phyloP scores from a whole-genome alignment of 2,329 filamentous ascomycete species.

The Catunica adiposa region DNA sequence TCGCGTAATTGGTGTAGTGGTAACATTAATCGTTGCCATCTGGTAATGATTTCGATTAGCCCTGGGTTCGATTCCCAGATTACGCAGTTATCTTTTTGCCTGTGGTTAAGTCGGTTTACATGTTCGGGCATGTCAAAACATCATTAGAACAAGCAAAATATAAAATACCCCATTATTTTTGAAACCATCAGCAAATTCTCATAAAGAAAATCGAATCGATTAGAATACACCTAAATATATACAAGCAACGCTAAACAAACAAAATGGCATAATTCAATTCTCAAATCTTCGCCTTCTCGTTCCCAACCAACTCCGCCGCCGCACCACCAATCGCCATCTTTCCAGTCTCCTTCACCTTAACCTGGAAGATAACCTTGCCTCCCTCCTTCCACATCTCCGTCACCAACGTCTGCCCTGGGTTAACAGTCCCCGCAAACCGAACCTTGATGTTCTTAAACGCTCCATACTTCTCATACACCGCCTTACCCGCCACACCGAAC shows the following conservation, averaged over 20 bases:
- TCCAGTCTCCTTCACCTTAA: constrained; percentile 80
- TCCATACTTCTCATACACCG: constrained; percentile 71
- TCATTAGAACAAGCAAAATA: background rate
- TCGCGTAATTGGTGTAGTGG: background rate
- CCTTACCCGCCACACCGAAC: constrained; percentile 83
- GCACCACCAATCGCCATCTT: constrained; percentile 73
- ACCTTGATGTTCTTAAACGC: constrained; percentile 84
- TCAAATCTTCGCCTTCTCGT: constrained; percentile 12
- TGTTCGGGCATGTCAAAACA: too few species aligned
- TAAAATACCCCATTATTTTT: background rate
- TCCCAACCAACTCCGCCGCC: constrained; percentile 51
- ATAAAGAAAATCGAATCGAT: background rate
- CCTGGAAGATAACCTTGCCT: constrained; percentile 65
- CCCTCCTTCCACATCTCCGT: constrained; percentile 93
- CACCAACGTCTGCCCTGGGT: constrained; percentile 75
- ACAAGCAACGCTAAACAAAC: background rate
- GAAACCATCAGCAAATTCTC: background rate
- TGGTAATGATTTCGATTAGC: constrained; percentile 2
- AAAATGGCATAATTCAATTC: too few species aligned
- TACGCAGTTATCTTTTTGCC: background rate
- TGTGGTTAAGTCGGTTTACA: too few species aligned
- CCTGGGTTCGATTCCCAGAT: constrained; percentile 1
- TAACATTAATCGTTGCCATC: constrained; percentile 3
- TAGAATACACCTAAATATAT: background rate
- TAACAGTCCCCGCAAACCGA: constrained; percentile 68